phyloP scores from a whole-genome alignment of 1,284 basidiomycete species.

The Moesziomyces sp. region DNA sequence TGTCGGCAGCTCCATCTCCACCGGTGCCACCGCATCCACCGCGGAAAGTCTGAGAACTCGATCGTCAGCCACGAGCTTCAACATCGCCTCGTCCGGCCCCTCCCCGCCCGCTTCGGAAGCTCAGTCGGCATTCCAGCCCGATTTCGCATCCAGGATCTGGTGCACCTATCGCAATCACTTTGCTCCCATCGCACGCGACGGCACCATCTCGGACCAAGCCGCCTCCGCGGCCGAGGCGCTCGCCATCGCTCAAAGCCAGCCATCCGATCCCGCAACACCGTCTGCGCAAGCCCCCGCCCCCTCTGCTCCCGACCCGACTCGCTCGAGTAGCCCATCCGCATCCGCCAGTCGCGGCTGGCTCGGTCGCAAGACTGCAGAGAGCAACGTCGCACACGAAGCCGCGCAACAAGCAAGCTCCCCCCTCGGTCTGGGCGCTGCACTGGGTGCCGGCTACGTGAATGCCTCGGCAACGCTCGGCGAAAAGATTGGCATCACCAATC shows the following conservation, averaged over 20 bases:
- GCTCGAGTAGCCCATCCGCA: conserved; percentile 22
- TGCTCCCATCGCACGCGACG: conserved; percentile 61
- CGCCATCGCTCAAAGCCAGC: conserved; percentile 14
- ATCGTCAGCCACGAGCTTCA: conserved; percentile 41
- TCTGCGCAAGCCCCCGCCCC: conserved; percentile 9
- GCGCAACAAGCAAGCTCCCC: conserved; percentile 14
- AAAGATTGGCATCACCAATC: conserved; percentile 59
- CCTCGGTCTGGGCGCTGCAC: conserved; percentile 28
- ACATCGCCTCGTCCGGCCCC: not conserved
- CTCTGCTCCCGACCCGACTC: conserved; percentile 7
- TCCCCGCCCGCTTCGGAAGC: conserved; percentile 1
- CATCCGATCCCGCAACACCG: conserved; percentile 6
- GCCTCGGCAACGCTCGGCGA: conserved; percentile 50
- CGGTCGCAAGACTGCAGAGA: conserved; percentile 35
- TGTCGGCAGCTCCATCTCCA: conserved; percentile 38
- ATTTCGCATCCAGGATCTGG: conserved; percentile 62
- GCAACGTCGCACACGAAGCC: conserved; percentile 23
- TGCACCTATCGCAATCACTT: conserved; percentile 66
- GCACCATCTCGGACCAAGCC: conserved; percentile 61
- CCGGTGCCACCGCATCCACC: conserved; percentile 20
- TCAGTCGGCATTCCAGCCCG: conserved; percentile 41
- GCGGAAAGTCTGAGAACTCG: conserved; percentile 30
- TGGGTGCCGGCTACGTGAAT: conserved; percentile 31
- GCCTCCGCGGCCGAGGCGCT: conserved; percentile 46
- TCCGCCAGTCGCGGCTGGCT: conserved; percentile 38